Percentiles rank a stretch among this genome's conserved stretches.
Conservation (phyloP, 1,284 basidiomycete genomes). For the Agaricales sp. region DNA sequence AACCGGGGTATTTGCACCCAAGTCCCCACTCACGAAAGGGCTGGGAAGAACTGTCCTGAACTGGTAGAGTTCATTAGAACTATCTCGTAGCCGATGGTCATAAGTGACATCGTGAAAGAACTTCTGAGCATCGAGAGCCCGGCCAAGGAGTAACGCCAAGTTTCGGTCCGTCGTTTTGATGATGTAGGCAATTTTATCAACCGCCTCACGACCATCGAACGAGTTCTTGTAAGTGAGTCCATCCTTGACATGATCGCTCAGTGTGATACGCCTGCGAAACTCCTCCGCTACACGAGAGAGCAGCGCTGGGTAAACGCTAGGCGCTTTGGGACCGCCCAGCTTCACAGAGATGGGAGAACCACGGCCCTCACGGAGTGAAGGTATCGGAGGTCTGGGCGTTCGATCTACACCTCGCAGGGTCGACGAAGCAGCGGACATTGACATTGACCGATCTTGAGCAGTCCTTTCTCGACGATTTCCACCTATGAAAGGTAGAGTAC, state of each 20-base stretch:
- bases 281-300: slow-evolving; percentile 92
- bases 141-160: slow-evolving; percentile 86
- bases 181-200: slow-evolving; percentile 93
- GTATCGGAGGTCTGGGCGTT: slow-evolving; percentile 27
- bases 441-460: slow-evolving; percentile 60
- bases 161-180: slow-evolving; percentile 98
- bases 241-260: slow-evolving; percentile 84
- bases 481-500: slow-evolving; percentile 29
- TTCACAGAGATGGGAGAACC: slow-evolving; percentile 37
- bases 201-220: slow-evolving; percentile 95
- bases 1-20: slow-evolving; percentile 13
- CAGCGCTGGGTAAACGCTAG: slow-evolving; percentile 88
- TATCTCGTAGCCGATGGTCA: slow-evolving; percentile 92
- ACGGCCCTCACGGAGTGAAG: slow-evolving; percentile 30
- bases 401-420: slow-evolving; percentile 25
- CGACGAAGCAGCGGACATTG: slow-evolving; percentile 54
- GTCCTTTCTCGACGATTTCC: slow-evolving; percentile 44
- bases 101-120: slow-evolving; percentile 99
- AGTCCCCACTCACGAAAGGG: slow-evolving; percentile 47
- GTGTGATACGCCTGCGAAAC: slow-evolving; percentile 74
- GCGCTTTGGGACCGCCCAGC: slow-evolving; percentile 37
- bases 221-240: slow-evolving; percentile 93
- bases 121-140: slow-evolving; percentile 96
- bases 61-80: slow-evolving; percentile 85
- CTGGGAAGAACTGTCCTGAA: slow-evolving; percentile 70